Evolutionary conservation across 75 land plant genomes (phyloP).

Genomic region (Sequoia sempervirens): DNA sequence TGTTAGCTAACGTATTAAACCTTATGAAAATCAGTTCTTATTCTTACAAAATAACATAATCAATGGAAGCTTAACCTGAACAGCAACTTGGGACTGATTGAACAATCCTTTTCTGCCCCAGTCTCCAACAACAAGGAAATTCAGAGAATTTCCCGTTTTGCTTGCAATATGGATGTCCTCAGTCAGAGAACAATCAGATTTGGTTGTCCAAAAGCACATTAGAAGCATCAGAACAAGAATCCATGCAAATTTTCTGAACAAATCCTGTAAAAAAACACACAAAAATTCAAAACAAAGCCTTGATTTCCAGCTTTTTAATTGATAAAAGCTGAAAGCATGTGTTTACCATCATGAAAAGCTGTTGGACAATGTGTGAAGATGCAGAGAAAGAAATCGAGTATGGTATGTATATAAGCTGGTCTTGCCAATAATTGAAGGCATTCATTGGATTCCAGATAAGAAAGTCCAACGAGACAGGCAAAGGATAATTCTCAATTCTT

Average conservation of each 20-base stretch:
- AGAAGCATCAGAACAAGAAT: background rate
- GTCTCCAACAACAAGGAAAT: slow-evolving; percentile 68
- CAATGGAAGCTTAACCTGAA: slow-evolving; percentile 41
- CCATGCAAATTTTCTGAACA: background rate
- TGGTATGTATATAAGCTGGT: too few relatives aligned
- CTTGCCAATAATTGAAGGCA: background rate
- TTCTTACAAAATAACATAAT: too few relatives aligned
- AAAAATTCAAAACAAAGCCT: background rate
- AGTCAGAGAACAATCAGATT: background rate
- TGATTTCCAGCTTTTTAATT: background rate
- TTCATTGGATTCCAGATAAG: background rate
- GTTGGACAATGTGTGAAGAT: too few relatives aligned
- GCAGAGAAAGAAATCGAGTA: too few relatives aligned
- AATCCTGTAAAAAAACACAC: background rate
- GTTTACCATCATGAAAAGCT: background rate
- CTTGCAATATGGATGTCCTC: background rate
- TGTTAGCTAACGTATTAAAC: background rate
- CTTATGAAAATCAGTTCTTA: background rate
- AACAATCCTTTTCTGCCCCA: slow-evolving; percentile 70
- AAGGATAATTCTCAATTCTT: background rate
- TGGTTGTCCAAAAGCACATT: background rate
- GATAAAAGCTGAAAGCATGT: background rate
- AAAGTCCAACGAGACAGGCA: too few relatives aligned
- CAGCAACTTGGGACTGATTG: slow-evolving; percentile 66
- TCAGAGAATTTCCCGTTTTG: slow-evolving; percentile 19